phyloP scores from a whole-genome alignment of 169 alveolate genomes.

The Plasmodium malariae region DNA sequence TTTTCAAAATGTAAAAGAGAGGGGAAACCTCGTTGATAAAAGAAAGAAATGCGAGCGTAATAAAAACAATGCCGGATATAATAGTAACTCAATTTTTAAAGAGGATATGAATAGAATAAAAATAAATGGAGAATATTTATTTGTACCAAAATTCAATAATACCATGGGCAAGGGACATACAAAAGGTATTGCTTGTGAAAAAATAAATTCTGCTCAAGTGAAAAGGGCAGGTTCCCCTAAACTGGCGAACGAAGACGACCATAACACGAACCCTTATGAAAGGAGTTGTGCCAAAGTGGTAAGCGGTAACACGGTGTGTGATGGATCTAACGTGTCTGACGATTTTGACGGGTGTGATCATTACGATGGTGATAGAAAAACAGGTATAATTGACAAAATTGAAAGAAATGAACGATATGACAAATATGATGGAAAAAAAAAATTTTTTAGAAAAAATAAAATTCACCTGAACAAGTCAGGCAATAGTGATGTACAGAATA shows the following conservation, averaged over 20 bases:
- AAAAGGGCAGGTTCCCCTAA: neutral
- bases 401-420: no score
- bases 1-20: neutral
- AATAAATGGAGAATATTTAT: no score
- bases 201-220: neutral
- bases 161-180: no score
- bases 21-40: neutral
- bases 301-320: neutral
- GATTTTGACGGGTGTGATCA: no score
- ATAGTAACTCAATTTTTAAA: no score
- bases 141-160: no score
- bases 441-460: no score
- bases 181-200: no score
- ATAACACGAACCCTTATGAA: neutral
- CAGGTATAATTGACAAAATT: neutral
- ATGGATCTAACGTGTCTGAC: no score
- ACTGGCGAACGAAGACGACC: neutral
- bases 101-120: no score
- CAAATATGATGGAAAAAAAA: no score
- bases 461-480: conserved; percentile 6
- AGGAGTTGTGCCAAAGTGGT: neutral
- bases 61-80: neutral
- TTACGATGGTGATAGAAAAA: neutral
- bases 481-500: neutral
- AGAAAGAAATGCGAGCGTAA: neutral